Percentiles rank a stretch among this genome's conserved stretches.
phyloP scores from a whole-genome alignment of 352 stramenopile species.

The Globisporangium apiculatum region DNA sequence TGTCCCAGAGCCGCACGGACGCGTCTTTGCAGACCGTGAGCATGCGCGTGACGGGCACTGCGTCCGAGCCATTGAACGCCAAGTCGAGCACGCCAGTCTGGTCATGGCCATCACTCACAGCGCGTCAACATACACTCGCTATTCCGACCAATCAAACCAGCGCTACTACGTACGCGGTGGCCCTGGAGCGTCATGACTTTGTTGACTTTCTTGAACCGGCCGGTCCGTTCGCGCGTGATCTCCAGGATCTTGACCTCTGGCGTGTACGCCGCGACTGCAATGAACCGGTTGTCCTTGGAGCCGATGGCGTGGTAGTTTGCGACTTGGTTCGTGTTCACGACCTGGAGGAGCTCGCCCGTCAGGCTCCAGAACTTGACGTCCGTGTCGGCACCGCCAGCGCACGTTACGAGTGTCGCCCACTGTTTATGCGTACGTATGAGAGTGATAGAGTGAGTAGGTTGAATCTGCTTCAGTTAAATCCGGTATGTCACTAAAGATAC shows the following conservation, averaged over 20 bases:
- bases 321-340: slow-evolving; percentile 77
- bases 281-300: slow-evolving; percentile 79
- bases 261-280: slow-evolving; percentile 74
- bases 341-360: slow-evolving; percentile 54
- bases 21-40: slow-evolving; percentile 76
- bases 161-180: slow-evolving; percentile 38
- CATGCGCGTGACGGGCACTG: slow-evolving; percentile 60
- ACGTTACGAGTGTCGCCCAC: slow-evolving; percentile 77
- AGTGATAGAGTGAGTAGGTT: neutral
- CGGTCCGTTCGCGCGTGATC: slow-evolving; percentile 67
- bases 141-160: neutral
- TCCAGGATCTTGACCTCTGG: slow-evolving; percentile 83
- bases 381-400: slow-evolving; percentile 55
- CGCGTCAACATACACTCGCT: no score
- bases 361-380: slow-evolving; percentile 82
- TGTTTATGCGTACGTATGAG: slow-evolving; percentile 5
- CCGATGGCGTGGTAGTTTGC: slow-evolving; percentile 72
- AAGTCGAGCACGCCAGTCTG: slow-evolving; percentile 72
- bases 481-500: no score
- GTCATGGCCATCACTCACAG: neutral
- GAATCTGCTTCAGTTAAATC: no score
- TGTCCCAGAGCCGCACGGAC: slow-evolving; percentile 71
- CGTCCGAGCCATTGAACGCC: slow-evolving; percentile 67
- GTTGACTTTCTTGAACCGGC: slow-evolving; percentile 72
- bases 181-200: slow-evolving; percentile 82